These are phyloP conservation scores for Mortierella sp. DNA, from an alignment of 371 early-diverging fungal species.

Conservation along the genomic window DNA sequence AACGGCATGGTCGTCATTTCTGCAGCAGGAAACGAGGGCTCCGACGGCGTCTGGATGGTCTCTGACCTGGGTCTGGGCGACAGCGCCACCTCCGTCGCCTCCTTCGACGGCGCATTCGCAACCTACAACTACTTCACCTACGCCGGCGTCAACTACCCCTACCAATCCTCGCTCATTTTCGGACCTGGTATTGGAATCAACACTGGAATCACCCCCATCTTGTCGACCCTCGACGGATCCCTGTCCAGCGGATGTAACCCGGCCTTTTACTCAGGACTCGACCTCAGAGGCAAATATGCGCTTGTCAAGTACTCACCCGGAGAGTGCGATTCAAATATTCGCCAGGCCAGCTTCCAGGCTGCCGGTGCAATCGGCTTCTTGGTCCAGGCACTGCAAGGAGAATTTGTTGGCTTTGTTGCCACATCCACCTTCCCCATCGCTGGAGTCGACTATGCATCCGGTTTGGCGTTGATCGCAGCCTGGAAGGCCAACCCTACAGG, in stretches of 20 bases:
- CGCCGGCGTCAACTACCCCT: slow-evolving; percentile 18
- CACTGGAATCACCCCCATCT: slow-evolving; percentile 22
- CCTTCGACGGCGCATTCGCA: slow-evolving; percentile 71
- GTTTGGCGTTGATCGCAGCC: slow-evolving; percentile 9
- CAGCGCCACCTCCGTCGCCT: slow-evolving; percentile 77
- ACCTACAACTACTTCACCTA: slow-evolving; percentile 45
- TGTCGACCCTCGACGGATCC: slow-evolving; percentile 8
- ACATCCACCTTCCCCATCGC: not conserved
- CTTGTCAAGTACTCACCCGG: slow-evolving; percentile 4
- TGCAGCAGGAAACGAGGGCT: slow-evolving; percentile 79
- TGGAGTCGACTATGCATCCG: not conserved
- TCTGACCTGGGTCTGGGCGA: slow-evolving; percentile 73
- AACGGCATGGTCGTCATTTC: slow-evolving; percentile 64
- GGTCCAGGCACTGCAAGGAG: not conserved
- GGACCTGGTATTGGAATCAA: not conserved
- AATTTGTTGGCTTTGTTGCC: not conserved
- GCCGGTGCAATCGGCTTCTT: slow-evolving; percentile 4
- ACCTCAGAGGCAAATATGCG: not conserved
- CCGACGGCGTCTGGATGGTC: slow-evolving; percentile 72
- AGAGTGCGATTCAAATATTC: slow-evolving; percentile 5
- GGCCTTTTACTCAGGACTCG: not conserved
- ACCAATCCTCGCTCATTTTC: slow-evolving; percentile 14
- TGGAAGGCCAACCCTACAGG: slow-evolving; percentile 22
- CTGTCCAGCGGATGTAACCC: slow-evolving; percentile 7
- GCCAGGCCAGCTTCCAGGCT: slow-evolving; percentile 1